Evolutionary conservation across 306 rosid species (phyloP), one percentile per base, ranked within the genome.

Genomic region (Vigna mungo): DNA sequence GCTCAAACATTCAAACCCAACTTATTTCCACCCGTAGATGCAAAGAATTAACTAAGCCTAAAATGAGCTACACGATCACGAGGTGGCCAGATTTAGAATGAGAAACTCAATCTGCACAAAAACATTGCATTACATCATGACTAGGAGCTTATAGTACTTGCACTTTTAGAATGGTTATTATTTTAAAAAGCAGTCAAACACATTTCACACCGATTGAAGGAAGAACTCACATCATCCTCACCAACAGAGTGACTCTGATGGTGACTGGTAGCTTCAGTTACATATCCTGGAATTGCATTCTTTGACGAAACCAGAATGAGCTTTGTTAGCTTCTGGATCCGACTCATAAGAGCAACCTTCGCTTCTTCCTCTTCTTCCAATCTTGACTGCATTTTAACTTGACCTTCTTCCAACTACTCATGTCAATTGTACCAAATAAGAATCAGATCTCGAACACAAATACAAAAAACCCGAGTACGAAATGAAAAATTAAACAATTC

Each of bases 311-410:
- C 99, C 66, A 96, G 97, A 80, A 96, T 96, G 76, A 96, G 99
- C 84, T 96, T 96, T 10, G 99, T 96, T 76, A 96, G 89, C 88
- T 96, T 88, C 83, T 96, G 99, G 79, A 96, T 96, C 86, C 99
- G 88, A 91, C 99, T 96, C 90, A 89, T 90, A 52, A 96, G 99
- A 86, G 98, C 98, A 81, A 84, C 98, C 88, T 96, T 96, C 5
- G 96, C 99, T 32, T 96, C 99, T 87, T 96, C 99, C 83, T 96
- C 99, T 86, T 96, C 99, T 89, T 96, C 99, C 79, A 96, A 85
- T 85, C 99, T 92, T 78, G 97, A 96, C 70, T 88, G 99, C 99
- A 96, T 96, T 85, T 96, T 96, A 39, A 89, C 93, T 85, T 96
- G 99, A 84, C 98, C 99, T 88, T 91, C 98, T 88, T 96, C 96